Evolutionary conservation across 148 eudicot genomes (phyloP).

Genomic region (Polygonum maritimum): DNA sequence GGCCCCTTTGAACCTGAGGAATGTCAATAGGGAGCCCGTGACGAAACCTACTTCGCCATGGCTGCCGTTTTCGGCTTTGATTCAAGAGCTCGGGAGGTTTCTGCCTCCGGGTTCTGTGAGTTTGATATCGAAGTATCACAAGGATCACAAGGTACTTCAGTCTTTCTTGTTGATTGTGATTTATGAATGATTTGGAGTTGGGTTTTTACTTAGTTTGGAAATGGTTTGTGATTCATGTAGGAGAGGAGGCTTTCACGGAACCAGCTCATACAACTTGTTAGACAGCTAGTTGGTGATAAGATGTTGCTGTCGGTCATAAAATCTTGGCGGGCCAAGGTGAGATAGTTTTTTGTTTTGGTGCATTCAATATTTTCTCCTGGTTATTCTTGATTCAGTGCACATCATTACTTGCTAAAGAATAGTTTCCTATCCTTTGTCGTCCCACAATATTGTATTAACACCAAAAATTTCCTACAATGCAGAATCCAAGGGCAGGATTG

Average conservation of each 20-base stretch:
- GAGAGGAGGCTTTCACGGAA: slow-evolving; percentile 38
- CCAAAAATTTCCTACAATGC: background rate
- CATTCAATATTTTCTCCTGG: background rate
- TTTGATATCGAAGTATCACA: slow-evolving; percentile 25
- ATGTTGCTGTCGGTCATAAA: slow-evolving; percentile 35
- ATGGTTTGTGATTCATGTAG: slow-evolving; percentile 22
- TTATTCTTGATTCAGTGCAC: background rate
- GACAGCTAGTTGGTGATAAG: slow-evolving; percentile 41
- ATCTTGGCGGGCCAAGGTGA: slow-evolving; percentile 27
- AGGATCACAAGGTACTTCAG: slow-evolving; percentile 26
- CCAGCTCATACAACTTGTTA: slow-evolving; percentile 32
- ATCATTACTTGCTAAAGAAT: background rate
- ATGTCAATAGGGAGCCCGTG: background rate
- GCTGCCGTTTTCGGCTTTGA: slow-evolving; percentile 55
- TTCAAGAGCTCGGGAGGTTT: slow-evolving; percentile 30
- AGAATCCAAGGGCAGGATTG: slow-evolving; percentile 3
- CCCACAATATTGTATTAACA: background rate
- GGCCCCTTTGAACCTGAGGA: slow-evolving; percentile 14
- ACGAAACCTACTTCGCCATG: slow-evolving; percentile 43
- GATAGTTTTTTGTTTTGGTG: background rate
- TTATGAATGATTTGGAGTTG: background rate
- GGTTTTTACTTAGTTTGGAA: background rate
- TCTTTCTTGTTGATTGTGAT: background rate
- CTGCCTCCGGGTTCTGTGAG: slow-evolving; percentile 26
- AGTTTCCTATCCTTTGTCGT: background rate